Conservation (phyloP, 2,329 filamentous ascomycete genomes). For the Colletotrichum sp. region DNA sequence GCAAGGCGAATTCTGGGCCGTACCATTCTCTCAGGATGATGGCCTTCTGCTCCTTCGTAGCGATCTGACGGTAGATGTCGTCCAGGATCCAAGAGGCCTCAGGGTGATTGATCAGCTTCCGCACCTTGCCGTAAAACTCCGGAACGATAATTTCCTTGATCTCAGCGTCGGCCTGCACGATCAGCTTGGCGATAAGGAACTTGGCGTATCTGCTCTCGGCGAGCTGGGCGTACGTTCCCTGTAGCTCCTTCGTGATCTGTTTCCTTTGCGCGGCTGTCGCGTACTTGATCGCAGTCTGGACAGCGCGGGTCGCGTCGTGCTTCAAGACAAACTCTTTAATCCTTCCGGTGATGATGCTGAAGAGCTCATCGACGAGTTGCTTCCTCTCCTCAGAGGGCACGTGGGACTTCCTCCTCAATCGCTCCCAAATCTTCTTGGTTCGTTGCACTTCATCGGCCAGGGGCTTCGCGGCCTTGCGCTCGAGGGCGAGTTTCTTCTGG, state of each 20-base stretch:
- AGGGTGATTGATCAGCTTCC: slow-evolving; percentile 91
- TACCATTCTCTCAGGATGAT: slow-evolving; percentile 93
- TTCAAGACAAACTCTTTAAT: slow-evolving; percentile 98
- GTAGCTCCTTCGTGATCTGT: slow-evolving; percentile 85
- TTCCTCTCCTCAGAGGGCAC: slow-evolving; percentile 89
- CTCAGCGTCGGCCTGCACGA: slow-evolving; percentile 89
- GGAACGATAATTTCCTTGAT: slow-evolving; percentile 88
- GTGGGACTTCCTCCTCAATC: slow-evolving; percentile 89
- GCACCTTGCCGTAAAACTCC: slow-evolving; percentile 94
- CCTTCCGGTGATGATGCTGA: slow-evolving; percentile 86
- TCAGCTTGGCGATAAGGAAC: slow-evolving; percentile 93
- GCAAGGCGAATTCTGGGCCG: slow-evolving; percentile 88
- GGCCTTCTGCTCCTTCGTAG: slow-evolving; percentile 85
- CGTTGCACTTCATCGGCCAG: slow-evolving; percentile 87
- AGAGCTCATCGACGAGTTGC: slow-evolving; percentile 86
- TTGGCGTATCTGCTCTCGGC: slow-evolving; percentile 97
- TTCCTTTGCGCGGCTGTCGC: slow-evolving; percentile 83
- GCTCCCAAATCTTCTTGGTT: slow-evolving; percentile 97
- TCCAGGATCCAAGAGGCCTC: slow-evolving; percentile 98
- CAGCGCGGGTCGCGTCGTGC: slow-evolving; percentile 95
- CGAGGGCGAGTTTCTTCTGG: slow-evolving; percentile 85
- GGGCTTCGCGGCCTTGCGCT: slow-evolving; percentile 92
- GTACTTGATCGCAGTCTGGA: slow-evolving; percentile 98
- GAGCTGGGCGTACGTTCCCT: slow-evolving; percentile 81
- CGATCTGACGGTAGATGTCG: slow-evolving; percentile 90